Base-by-base conservation (phyloP, 192 early-diverging fungal species). In the Hyaloraphidium curvatum region DNA sequence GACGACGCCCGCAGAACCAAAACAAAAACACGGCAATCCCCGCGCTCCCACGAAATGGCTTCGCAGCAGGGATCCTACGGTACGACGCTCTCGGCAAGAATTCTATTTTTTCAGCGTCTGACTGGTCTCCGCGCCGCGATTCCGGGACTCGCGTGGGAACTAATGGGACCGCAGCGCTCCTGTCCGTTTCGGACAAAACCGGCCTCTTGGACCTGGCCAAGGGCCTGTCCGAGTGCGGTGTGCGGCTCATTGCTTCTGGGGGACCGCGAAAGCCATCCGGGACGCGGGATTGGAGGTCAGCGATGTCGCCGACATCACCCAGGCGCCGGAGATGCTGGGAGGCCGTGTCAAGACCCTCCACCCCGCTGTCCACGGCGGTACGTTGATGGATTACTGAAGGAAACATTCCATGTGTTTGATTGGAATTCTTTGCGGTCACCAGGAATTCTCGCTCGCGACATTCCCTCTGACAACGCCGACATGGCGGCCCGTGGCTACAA, bases 301-400 rank as follows among this genome's bases (percentile, higher is more conserved):
- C 59, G 94, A 97, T 71, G 91, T 97, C 28, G 86, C 91, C 43
- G 94, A 94, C 52, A 89, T 97, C 51, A 97, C 94, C 54, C 77
- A 88, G 60, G 90, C 91, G 31, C 94, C 94, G n/a, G 94, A 97
- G 68, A 97, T 97, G 87, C 77, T 97, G n/a, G 94, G 94, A 40
- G 94, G 94, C 13, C 86, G 94, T 54, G 94, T 97, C 59, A 97
- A 97, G 80, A 97, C 94, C 29, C 80, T 97, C 33, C 94, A 97
- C 62, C 94, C 94, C 28, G 91, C 87, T 43, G 90, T 97, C 53
- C 94, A 97, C 63, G 94, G 94, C 58, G 94, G 84, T 65, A 33
- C 54, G 7, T 37, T 37, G 9, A 37, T 37, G 7, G 9, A n/a
- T 37, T 37, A n/a, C n/a, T 52, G 35, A 27, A 9, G 39, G 4